Conservation (phyloP, 805 yeast species). For the Ogataea chonburiensis region DNA sequence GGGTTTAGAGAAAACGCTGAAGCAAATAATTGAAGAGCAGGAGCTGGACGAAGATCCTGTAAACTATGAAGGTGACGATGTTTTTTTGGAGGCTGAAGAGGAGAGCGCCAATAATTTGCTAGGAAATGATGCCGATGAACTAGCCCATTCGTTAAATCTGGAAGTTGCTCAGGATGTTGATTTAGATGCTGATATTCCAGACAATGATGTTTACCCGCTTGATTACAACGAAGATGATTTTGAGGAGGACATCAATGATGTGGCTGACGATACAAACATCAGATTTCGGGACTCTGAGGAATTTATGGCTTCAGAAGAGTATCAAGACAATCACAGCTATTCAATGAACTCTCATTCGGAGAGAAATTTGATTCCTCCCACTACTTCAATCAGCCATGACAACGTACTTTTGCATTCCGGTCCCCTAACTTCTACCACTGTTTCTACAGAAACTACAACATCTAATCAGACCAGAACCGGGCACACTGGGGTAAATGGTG, state of each 20-base stretch:
- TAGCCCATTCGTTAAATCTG: constrained; percentile 6
- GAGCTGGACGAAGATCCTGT: constrained; percentile 22
- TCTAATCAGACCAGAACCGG: constrained; percentile 13
- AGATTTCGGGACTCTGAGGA: constrained; percentile 22
- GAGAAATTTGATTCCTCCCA: constrained; percentile 6
- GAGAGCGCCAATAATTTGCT: constrained; percentile 21
- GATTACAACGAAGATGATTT: constrained; percentile 32
- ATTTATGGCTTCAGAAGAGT: constrained; percentile 40
- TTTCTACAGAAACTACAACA: constrained; percentile 13
- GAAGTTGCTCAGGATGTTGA: constrained; percentile 28
- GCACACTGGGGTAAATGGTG: constrained; percentile 7
- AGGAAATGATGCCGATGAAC: constrained; percentile 25
- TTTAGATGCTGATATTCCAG: constrained; percentile 47
- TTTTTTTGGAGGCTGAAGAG: constrained; percentile 14
- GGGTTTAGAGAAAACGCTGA: constrained; percentile 58
- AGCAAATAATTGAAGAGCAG: constrained; percentile 30
- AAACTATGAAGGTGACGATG: constrained; percentile 23
- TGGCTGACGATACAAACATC: background rate
- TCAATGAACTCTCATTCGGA: constrained; percentile 23
- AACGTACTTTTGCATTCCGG: constrained; percentile 15
- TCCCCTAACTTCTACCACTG: constrained; percentile 17
- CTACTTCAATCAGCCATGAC: constrained; percentile 9
- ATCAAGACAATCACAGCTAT: constrained; percentile 35
- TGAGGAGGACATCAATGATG: constrained; percentile 9
- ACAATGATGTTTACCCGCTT: constrained; percentile 39